A percentile compares a stretch with the other conserved stretches of the same genome.
phyloP scores from a whole-genome alignment of 2,329 filamentous ascomycete genomes.

The Plenodomus lindquistii region DNA sequence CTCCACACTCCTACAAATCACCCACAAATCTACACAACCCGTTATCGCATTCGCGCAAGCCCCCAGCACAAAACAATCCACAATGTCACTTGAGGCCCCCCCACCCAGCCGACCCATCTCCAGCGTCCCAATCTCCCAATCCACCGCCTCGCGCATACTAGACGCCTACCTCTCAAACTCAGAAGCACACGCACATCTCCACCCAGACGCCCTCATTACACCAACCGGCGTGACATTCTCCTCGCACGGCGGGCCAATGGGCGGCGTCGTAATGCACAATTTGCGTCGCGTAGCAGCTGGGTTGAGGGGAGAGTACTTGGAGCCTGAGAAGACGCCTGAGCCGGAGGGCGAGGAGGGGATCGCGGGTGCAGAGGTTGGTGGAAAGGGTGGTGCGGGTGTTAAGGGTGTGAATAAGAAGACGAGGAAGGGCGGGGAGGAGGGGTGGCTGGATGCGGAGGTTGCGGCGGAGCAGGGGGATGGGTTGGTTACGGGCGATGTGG shows the following conservation, averaged over 20 bases:
- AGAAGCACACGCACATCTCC: conserved; percentile 49
- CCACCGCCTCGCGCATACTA: conserved; percentile 42
- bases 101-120: conserved; percentile 44
- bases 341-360: conserved; percentile 37
- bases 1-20: background rate
- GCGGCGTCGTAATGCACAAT: conserved; percentile 57
- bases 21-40: background rate
- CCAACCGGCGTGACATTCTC: conserved; percentile 49
- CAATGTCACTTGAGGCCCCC: conserved; percentile 40
- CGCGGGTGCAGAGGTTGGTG: background rate
- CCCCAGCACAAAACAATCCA: conserved; percentile 4
- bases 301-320: conserved; percentile 56
- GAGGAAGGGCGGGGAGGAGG: conserved; percentile 17
- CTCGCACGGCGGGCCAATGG: conserved; percentile 48
- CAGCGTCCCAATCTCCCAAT: conserved; percentile 34
- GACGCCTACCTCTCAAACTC: conserved; percentile 48
- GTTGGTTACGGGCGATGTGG: conserved; percentile 48
- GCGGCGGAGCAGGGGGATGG: conserved; percentile 48
- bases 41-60: background rate
- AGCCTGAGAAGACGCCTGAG: conserved; percentile 49
- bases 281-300: conserved; percentile 58
- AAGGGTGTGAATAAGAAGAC: conserved; percentile 17
- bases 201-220: conserved; percentile 53
- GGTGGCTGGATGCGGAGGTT: conserved; percentile 50
- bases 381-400: conserved; percentile 1